Evolutionary conservation across 1,139 yeast genomes (phyloP).

Genomic region (Blastobotrys apis): DNA sequence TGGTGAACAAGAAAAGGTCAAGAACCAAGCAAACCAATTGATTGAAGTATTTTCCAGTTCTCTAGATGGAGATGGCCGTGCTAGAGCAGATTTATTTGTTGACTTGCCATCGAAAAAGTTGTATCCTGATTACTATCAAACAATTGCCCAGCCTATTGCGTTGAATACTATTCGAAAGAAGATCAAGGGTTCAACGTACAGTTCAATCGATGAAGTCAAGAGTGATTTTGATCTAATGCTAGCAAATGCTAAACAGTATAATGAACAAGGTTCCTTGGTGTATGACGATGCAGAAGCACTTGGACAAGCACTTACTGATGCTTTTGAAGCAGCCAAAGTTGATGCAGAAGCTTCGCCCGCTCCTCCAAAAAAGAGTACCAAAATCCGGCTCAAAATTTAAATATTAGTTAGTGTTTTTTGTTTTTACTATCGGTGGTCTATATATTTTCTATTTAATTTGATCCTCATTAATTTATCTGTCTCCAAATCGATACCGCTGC

Average conservation of each 20-base stretch:
- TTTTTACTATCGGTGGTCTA: too few relatives aligned
- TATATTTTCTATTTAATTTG: too few relatives aligned
- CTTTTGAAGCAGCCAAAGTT: background rate
- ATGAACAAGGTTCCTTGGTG: slow-evolving; percentile 84
- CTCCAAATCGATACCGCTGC: too few relatives aligned
- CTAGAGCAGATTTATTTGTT: slow-evolving; percentile 55
- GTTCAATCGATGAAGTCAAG: slow-evolving; percentile 54
- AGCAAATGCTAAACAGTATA: slow-evolving; percentile 76
- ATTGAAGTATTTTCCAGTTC: slow-evolving; percentile 22
- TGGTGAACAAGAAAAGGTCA: slow-evolving; percentile 3
- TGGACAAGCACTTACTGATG: slow-evolving; percentile 36
- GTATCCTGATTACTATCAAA: slow-evolving; percentile 83
- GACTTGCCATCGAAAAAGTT: slow-evolving; percentile 60
- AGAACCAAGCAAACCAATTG: slow-evolving; percentile 23
- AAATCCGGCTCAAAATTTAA: slow-evolving; percentile 1
- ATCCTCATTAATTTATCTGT: too few relatives aligned
- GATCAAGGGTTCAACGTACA: slow-evolving; percentile 47
- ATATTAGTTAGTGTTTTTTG: background rate
- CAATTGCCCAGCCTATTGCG: slow-evolving; percentile 79
- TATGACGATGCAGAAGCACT: slow-evolving; percentile 69
- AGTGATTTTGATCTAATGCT: slow-evolving; percentile 77
- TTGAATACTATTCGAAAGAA: slow-evolving; percentile 59
- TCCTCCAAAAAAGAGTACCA: background rate
- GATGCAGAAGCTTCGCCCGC: background rate
- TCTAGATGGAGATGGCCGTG: slow-evolving; percentile 30